phyloP scores from a whole-genome alignment of 148 eudicot genomes.

The Bassia scoparia region DNA sequence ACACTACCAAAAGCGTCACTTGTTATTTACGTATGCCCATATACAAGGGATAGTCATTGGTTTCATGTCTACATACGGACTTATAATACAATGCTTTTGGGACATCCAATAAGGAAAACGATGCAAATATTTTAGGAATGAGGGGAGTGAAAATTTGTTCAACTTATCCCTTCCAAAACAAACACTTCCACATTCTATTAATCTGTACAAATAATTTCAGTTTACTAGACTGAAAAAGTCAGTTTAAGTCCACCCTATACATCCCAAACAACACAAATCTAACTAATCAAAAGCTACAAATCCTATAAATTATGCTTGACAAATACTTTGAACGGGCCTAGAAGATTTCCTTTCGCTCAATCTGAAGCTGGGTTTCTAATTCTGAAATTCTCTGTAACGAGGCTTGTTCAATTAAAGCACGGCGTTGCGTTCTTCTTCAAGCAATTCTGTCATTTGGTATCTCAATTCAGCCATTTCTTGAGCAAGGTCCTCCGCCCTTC shows the following conservation, averaged over 20 bases:
- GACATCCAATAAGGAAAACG: no score
- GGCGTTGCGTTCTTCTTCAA: slow-evolving; percentile 77
- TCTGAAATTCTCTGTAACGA: slow-evolving; percentile 70
- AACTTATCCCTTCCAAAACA: neutral
- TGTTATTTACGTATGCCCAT: no score
- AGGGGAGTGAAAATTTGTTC: no score
- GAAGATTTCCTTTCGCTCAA: slow-evolving; percentile 26
- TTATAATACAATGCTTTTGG: no score
- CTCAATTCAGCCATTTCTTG: slow-evolving; percentile 95
- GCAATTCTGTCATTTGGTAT: slow-evolving; percentile 61
- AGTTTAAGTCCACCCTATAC: neutral
- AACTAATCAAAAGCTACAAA: slow-evolving; percentile 1
- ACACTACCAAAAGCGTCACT: no score
- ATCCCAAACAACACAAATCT: neutral
- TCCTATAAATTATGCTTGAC: slow-evolving; percentile 13
- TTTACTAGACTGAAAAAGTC: slow-evolving; percentile 7
- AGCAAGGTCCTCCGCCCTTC: slow-evolving; percentile 80
- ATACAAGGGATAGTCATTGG: no score
- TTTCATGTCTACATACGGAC: no score
- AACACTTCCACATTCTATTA: neutral
- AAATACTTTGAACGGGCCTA: slow-evolving; percentile 9
- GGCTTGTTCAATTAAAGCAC: slow-evolving; percentile 66
- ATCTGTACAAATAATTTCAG: slow-evolving; percentile 19
- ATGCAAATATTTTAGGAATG: no score
- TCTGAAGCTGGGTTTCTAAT: slow-evolving; percentile 58